phyloP scores from a whole-genome alignment of 495 filamentous ascomycete species.

The Halenospora varia region DNA sequence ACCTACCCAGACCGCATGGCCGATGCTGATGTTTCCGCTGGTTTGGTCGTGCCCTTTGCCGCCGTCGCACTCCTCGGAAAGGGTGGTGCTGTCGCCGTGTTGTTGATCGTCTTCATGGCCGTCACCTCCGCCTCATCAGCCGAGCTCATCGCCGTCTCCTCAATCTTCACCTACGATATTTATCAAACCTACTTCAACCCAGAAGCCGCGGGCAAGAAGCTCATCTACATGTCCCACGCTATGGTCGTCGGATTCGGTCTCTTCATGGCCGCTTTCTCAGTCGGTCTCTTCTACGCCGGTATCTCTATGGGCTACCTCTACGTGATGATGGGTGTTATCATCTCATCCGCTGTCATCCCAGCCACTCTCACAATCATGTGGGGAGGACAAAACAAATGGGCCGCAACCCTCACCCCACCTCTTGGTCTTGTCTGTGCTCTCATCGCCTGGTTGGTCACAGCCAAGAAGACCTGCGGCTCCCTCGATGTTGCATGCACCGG shows the following conservation, averaged over 20 bases:
- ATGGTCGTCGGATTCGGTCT: slow-evolving; percentile 74
- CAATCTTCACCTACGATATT: slow-evolving; percentile 91
- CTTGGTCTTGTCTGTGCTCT: slow-evolving; percentile 73
- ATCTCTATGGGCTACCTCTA: slow-evolving; percentile 64
- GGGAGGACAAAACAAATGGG: slow-evolving; percentile 23
- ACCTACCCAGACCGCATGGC: slow-evolving; percentile 70
- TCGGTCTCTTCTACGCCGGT: slow-evolving; percentile 38
- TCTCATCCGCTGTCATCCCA: slow-evolving; percentile 25
- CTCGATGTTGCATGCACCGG: slow-evolving; percentile 75
- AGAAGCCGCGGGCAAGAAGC: slow-evolving; percentile 62
- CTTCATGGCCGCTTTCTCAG: slow-evolving; percentile 74
- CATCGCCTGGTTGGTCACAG: slow-evolving; percentile 87
- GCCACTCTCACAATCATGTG: slow-evolving; percentile 23
- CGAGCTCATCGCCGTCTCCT: slow-evolving; percentile 88
- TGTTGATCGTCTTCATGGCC: slow-evolving; percentile 93
- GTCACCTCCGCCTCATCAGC: slow-evolving; percentile 88
- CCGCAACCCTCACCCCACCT: slow-evolving; percentile 46
- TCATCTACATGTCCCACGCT: slow-evolving; percentile 83
- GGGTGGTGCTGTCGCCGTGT: slow-evolving; percentile 78
- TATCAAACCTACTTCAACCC: slow-evolving; percentile 69
- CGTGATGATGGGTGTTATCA: slow-evolving; percentile 26
- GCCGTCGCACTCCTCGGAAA: slow-evolving; percentile 86
- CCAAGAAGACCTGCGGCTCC: slow-evolving; percentile 68
- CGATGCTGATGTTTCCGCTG: slow-evolving; percentile 73
- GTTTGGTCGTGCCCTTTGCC: slow-evolving; percentile 83